Percentiles rank a stretch among this genome's conserved stretches.
Evolutionary conservation across 2,329 filamentous ascomycete species (phyloP).

Genomic region (Aureobasidium namibiae): DNA sequence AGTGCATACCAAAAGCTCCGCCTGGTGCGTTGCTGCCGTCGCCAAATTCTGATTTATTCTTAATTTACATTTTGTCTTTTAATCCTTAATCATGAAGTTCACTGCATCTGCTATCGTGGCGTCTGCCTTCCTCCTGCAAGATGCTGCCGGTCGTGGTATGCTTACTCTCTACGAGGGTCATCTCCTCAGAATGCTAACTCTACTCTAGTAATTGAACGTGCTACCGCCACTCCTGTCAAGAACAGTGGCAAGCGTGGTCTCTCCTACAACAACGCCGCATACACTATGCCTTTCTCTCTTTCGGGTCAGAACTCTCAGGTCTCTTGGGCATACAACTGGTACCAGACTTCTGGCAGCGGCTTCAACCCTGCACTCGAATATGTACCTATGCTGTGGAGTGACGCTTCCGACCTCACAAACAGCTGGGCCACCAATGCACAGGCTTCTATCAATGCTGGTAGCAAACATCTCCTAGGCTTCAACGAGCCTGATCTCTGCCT

Average conservation of each 20-base stretch:
- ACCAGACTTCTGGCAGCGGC: slow-evolving; percentile 28
- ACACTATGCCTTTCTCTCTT: slow-evolving; percentile 33
- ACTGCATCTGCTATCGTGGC: neutral
- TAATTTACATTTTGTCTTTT: neutral
- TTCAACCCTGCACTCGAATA: slow-evolving; percentile 20
- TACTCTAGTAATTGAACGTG: neutral
- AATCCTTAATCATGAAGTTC: slow-evolving; percentile 6
- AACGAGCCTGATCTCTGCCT: slow-evolving; percentile 57
- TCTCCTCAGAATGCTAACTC: neutral
- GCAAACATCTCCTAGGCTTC: slow-evolving; percentile 53
- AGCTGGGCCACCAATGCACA: slow-evolving; percentile 19
- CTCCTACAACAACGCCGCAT: slow-evolving; percentile 53
- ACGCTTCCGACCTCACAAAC: slow-evolving; percentile 16
- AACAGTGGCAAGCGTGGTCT: slow-evolving; percentile 54
- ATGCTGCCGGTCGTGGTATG: slow-evolving; percentile 8
- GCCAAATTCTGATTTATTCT: neutral
- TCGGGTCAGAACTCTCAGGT: slow-evolving; percentile 28
- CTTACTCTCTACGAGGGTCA: too few species aligned
- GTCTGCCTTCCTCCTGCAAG: neutral
- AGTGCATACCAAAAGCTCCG: neutral
- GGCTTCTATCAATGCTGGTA: slow-evolving; percentile 20
- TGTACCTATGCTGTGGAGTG: slow-evolving; percentile 21
- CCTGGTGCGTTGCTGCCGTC: slow-evolving; percentile 8
- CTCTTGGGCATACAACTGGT: slow-evolving; percentile 24
- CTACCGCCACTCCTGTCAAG: slow-evolving; percentile 18